Base-by-base conservation (phyloP, 192 early-diverging fungal genomes). In the Podila horticola region DNA sequence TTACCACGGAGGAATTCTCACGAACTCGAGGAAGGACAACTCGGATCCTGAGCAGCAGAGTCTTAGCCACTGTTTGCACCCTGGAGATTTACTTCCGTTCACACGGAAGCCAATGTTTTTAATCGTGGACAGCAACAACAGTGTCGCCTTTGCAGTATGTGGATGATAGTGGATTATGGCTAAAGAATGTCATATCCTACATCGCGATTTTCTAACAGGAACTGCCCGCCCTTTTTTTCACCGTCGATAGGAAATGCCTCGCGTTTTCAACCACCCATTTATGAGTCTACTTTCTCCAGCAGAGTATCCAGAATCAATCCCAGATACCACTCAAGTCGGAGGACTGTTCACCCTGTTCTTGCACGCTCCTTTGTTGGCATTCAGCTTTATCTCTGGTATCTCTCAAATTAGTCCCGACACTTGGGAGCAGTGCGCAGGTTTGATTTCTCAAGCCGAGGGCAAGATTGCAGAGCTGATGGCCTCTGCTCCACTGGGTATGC, bases 51-150 rank as follows among this genome's bases (percentile, higher is more conserved):
- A 72, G 19, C 86, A 84, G 50, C 86, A 71, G 58, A 81, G 62
- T 24, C 79, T 83, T 29, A 84, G 89, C 71, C 93, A 97, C 81
- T 92, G 94, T 26, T 84, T 98, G 22, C 94, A 97, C 69, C 97
- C 97, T 5, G 87, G 88, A 4, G 98, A 99, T 70, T 86, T 99
- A 33, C 75, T 98, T 12, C 98, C 98, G 0, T 98, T 96, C 66
- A 97, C 97, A 50, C 87, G 98, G 61, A 98, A 98, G 66, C 95
- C 98, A 8, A 85, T 99, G 71, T 98, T 98, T 70, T 75, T 98
- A 24, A 89, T 99, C 63, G 89, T 99, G 20, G 98, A 99, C 73
- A 97, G 96, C 85, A 92, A 89, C 67, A 95, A 97, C 79, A 95
- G 94, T 24, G 74, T 72, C 4, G 94, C 93, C 7, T 99, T 98